phyloP scores from a whole-genome alignment of 2,329 filamentous ascomycete species.

The Colletotrichum neosansevieriae region DNA sequence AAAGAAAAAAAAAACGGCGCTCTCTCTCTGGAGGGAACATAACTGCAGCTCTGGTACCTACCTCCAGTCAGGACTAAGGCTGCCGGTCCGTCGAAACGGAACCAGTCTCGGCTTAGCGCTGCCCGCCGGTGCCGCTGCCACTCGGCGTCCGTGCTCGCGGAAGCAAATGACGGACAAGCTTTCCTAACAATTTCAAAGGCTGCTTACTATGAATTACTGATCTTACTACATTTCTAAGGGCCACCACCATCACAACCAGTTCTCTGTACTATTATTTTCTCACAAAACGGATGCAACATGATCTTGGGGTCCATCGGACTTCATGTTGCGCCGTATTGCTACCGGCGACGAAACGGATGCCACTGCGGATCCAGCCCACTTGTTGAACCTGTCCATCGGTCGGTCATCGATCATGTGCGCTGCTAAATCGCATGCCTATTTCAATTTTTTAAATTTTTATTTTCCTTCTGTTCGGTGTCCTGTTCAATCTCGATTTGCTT shows the following conservation, averaged over 20 bases:
- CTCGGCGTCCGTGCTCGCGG: not conserved
- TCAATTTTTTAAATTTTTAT: too few relatives aligned
- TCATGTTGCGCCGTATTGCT: not conserved
- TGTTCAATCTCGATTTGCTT: too few relatives aligned
- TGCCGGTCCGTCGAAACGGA: not conserved
- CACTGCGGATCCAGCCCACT: conserved; percentile 28
- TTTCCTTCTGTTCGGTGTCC: too few relatives aligned
- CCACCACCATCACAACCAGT: too few relatives aligned
- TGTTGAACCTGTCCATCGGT: not conserved
- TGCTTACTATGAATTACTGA: too few relatives aligned
- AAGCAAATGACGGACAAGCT: not conserved
- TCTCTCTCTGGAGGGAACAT: not conserved
- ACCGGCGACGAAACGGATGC: conserved; percentile 1
- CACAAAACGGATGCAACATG: not conserved
- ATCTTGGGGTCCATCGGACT: not conserved
- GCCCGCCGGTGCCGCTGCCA: not conserved
- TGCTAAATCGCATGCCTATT: too few relatives aligned
- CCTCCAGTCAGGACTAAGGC: not conserved
- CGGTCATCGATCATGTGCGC: not conserved
- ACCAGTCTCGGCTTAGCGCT: not conserved
- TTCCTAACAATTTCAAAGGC: too few relatives aligned
- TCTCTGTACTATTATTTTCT: not conserved
- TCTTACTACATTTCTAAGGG: too few relatives aligned
- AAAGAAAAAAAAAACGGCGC: too few relatives aligned
- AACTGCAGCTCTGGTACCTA: not conserved